These are phyloP conservation scores for Picea glauca DNA, from an alignment of 75 land plant genomes.

Conservation along the genomic window DNA sequence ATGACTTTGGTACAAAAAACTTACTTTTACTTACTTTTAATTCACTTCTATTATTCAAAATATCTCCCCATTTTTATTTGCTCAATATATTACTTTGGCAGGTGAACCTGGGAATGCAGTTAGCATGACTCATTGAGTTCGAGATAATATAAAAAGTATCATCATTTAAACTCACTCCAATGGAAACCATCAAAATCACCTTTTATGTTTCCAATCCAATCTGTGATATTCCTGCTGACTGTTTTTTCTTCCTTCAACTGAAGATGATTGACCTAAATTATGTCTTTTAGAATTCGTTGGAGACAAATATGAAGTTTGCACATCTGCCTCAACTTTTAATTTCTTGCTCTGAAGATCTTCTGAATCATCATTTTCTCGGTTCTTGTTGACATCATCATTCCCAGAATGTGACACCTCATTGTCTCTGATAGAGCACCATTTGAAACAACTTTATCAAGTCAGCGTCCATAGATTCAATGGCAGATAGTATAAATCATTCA, in stretches of 20 bases:
- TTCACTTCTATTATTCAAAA: too few relatives aligned
- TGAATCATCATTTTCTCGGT: background rate
- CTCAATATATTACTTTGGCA: too few relatives aligned
- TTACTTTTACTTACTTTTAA: too few relatives aligned
- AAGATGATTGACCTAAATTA: constrained; percentile 18
- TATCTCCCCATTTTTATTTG: too few relatives aligned
- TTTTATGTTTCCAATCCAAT: constrained; percentile 37
- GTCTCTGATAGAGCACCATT: constrained; percentile 1
- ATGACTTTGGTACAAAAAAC: too few relatives aligned
- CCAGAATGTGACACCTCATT: background rate
- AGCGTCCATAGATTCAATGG: background rate
- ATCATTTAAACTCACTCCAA: too few relatives aligned
- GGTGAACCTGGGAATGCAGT: too few relatives aligned
- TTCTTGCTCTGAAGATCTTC: constrained; percentile 20
- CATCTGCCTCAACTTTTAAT: constrained; percentile 12
- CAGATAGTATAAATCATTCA: background rate
- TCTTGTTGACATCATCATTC: background rate
- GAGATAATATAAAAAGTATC: too few relatives aligned
- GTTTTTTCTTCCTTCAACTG: constrained; percentile 11
- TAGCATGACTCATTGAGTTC: too few relatives aligned
- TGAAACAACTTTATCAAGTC: background rate
- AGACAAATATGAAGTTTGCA: constrained; percentile 1
- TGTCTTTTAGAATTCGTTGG: constrained; percentile 4
- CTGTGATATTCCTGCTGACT: constrained; percentile 32
- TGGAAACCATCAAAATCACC: too few relatives aligned